phyloP scores from a whole-genome alignment of 2,329 filamentous ascomycete genomes.

The Graphilbum sp. region DNA sequence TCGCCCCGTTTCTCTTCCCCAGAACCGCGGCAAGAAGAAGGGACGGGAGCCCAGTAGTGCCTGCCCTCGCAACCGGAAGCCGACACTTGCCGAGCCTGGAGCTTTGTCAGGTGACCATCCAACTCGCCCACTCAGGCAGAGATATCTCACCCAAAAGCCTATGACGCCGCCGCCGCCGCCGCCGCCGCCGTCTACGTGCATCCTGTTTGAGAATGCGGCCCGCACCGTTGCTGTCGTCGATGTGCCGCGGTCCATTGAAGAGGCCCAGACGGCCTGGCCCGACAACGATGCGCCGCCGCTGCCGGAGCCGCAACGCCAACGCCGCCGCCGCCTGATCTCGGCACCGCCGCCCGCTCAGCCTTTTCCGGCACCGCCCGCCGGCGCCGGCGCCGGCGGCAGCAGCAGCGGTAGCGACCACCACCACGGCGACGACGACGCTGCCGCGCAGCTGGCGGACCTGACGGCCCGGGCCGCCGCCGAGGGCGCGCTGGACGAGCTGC shows the following conservation, averaged over 20 bases:
- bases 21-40: no score
- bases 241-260: conserved; percentile 52
- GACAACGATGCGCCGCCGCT: no score
- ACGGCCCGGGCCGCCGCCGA: conserved; percentile 33
- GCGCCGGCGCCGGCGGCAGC: conserved; percentile 4
- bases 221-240: conserved; percentile 44
- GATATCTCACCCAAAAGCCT: no score
- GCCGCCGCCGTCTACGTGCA: conserved; percentile 13
- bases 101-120: no score
- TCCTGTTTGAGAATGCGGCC: conserved; percentile 37
- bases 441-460: conserved; percentile 35
- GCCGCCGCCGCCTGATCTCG: conserved; percentile 25
- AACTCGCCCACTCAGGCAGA: no score
- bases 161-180: not conserved
- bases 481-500: conserved; percentile 24
- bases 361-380: conserved; percentile 26
- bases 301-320: not conserved
- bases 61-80: no score
- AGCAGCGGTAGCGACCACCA: conserved; percentile 5
- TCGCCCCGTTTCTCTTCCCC: no score
- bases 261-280: conserved; percentile 33
- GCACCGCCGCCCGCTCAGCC: conserved; percentile 24
- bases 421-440: conserved; percentile 12
- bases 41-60: no score
- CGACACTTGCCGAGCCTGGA: no score